These are phyloP conservation scores for Ramularia endophylla DNA, from an alignment of 2,329 filamentous ascomycete genomes.

Conservation along the genomic window DNA sequence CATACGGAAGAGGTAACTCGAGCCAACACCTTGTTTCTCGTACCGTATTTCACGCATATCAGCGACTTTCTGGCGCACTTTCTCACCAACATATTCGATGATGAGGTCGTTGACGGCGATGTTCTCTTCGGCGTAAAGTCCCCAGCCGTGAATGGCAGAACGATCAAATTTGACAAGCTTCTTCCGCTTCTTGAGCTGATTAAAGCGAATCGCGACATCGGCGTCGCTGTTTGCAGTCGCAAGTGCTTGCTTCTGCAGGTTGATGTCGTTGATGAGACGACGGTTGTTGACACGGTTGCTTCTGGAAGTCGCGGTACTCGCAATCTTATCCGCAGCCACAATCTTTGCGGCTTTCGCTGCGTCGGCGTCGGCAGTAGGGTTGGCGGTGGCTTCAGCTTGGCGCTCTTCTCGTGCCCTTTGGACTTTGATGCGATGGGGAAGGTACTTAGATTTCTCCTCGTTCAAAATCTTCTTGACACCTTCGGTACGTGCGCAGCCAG, in stretches of 20 bases:
- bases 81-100: constrained; percentile 98
- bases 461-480: constrained; percentile 94
- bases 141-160: constrained; percentile 98
- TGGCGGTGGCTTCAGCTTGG: constrained; percentile 65
- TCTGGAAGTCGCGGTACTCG: constrained; percentile 83
- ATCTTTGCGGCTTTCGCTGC: constrained; percentile 59
- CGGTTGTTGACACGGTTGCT: constrained; percentile 95
- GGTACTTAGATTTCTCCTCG: constrained; percentile 95
- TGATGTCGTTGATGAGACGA: constrained; percentile 87
- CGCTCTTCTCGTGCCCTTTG: constrained; percentile 86
- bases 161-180: constrained; percentile 97
- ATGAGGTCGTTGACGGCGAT: constrained; percentile 99
- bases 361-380: constrained; percentile 58
- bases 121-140: constrained; percentile 94
- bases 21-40: constrained; percentile 92
- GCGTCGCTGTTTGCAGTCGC: constrained; percentile 64
- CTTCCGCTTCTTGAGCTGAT: constrained; percentile 98
- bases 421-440: constrained; percentile 95
- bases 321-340: constrained; percentile 64
- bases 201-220: constrained; percentile 91
- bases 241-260: constrained; percentile 78
- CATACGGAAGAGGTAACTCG: constrained; percentile 95
- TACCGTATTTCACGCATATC: constrained; percentile 90
- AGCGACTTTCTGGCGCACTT: constrained; percentile 94
- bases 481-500: constrained; percentile 85